Evolutionary conservation across 768 basidiomycete species (phyloP).

Genomic region (Leccinum barrowsii): DNA sequence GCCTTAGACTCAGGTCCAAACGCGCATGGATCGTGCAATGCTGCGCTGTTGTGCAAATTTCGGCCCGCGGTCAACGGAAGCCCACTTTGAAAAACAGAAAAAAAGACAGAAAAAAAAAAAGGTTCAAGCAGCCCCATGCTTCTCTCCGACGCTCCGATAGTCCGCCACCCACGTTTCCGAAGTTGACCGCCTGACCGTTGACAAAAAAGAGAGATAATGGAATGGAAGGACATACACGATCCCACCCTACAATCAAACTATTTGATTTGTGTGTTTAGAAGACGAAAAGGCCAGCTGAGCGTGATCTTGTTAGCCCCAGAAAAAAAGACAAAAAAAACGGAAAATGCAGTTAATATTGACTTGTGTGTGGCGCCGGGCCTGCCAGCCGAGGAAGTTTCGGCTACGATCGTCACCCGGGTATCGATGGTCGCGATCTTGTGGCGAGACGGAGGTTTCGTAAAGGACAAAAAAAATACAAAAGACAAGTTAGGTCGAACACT

Average conservation of each 20-base stretch:
- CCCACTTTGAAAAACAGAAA: background rate
- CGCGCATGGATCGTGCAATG: background rate
- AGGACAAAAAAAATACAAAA: background rate
- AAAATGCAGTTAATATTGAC: background rate
- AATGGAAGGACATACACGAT: slow-evolving; percentile 1
- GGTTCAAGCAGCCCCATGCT: slow-evolving; percentile 3
- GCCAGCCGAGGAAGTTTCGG: slow-evolving; percentile 13
- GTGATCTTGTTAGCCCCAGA: background rate
- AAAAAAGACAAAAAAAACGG: background rate
- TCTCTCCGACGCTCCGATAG: slow-evolving; percentile 11
- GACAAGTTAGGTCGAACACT: slow-evolving; percentile 1
- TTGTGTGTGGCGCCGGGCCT: background rate
- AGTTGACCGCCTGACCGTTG: background rate
- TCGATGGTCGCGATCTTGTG: slow-evolving; percentile 11
- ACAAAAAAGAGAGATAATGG: background rate
- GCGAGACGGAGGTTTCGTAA: slow-evolving; percentile 6
- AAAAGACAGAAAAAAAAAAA: background rate
- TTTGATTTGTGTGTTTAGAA: slow-evolving; percentile 1
- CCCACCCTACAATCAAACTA: background rate
- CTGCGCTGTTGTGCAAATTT: background rate
- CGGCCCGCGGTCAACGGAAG: background rate
- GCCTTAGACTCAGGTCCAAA: background rate
- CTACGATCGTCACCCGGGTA: background rate
- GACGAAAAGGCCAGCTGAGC: background rate
- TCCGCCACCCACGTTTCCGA: slow-evolving; percentile 11